Base-by-base conservation (phyloP, 2,329 filamentous ascomycete species). In the Malbranchea zuffiana region DNA sequence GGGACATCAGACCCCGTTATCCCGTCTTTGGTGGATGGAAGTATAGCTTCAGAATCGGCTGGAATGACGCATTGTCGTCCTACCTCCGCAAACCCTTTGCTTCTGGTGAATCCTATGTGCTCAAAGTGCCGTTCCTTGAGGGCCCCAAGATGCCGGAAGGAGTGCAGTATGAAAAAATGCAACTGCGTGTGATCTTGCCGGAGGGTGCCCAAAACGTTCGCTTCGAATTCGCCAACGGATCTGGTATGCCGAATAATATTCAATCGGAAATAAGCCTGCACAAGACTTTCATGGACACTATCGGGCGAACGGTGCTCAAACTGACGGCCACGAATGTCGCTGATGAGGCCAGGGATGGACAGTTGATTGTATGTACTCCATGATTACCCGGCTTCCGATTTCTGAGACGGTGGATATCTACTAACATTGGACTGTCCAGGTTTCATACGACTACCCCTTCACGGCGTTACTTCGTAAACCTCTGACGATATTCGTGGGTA, bases 1-100 rank as follows among this genome's bases (percentile, higher is more conserved):
- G 98, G 18, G 87, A 95, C 61, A 71, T 95, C 45, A 90, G 87
- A 69, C 90, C 90, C 13, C 77, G 90, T 35, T 98, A 93, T 61
- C 90, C 90, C n/a, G 61, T 98, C 16, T 98, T 95, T 52, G 90
- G 90, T 42, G 86, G 84, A 43, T 98, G 90, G 90, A 94, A 93
- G 62, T 96, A 95, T 63, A 90, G 83, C 47, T 98, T 96, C 68
- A 84, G 82, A 41, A 78, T 96, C 40, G 90, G 90, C 48, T 98
- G 90, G 90, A 92, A 96, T 65, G 79, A 82, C 35, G 77, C 93
- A 47, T 70, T 92, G 18, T 76, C 76, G 51, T 75, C 74, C 40
- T 90, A 83, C 57, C 58, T 98, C 47, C 78, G 84, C 50, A 69
- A 67, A 50, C 53, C 67, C 16, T 74, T 68, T 49, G 52, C 59